Evolutionary conservation across 2,329 filamentous ascomycete genomes (phyloP).

Genomic region (Trichoderma koningiopsis): DNA sequence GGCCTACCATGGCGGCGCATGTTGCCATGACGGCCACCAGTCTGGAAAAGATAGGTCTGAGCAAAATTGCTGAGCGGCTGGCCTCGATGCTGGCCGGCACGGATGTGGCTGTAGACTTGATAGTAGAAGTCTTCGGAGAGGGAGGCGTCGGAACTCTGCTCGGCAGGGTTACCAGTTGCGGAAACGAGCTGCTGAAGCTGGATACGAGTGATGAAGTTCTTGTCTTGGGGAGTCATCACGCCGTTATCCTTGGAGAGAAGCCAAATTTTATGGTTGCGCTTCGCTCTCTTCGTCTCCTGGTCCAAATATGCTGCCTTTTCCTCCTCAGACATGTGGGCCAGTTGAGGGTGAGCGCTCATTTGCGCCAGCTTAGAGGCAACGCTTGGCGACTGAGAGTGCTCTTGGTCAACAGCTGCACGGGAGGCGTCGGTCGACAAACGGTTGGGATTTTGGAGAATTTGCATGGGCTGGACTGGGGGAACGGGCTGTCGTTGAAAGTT

Average conservation of each 20-base stretch:
- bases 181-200: slow-evolving; percentile 95
- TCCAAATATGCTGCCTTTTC: slow-evolving; percentile 82
- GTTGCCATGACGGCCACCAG: slow-evolving; percentile 77
- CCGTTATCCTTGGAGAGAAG: slow-evolving; percentile 91
- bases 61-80: slow-evolving; percentile 95
- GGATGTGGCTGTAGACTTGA: slow-evolving; percentile 93
- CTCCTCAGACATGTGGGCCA: slow-evolving; percentile 77
- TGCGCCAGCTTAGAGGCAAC: slow-evolving; percentile 45
- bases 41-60: slow-evolving; percentile 96
- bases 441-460: slow-evolving; percentile 80
- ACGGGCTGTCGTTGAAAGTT: slow-evolving; percentile 40
- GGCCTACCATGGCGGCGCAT: slow-evolving; percentile 75
- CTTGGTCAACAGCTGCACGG: slow-evolving; percentile 42
- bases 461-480: slow-evolving; percentile 61
- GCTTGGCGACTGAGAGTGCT: slow-evolving; percentile 53
- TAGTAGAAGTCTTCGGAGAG: slow-evolving; percentile 97
- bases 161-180: slow-evolving; percentile 83
- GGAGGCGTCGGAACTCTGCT: slow-evolving; percentile 76
- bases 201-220: slow-evolving; percentile 98
- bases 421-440: slow-evolving; percentile 56
- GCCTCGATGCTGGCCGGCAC: slow-evolving; percentile 83
- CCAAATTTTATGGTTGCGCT: slow-evolving; percentile 98
- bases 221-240: slow-evolving; percentile 97
- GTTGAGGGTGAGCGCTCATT: slow-evolving; percentile 41
- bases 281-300: slow-evolving; percentile 91